Evolutionary conservation across 495 filamentous ascomycete species (phyloP).

Genomic region (Penicillium crystallinum): DNA sequence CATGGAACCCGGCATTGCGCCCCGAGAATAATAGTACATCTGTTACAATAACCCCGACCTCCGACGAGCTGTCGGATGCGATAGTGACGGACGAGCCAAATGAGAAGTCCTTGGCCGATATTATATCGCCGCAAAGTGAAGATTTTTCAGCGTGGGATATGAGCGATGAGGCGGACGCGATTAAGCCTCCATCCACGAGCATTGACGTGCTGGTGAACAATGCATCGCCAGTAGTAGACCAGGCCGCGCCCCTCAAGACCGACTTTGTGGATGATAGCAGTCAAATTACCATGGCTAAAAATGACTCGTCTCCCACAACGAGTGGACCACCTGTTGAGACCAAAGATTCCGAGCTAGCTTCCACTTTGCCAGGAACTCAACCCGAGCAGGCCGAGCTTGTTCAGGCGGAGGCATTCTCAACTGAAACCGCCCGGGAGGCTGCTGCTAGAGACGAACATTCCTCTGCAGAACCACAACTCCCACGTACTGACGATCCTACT

Average conservation of each 20-base stretch:
- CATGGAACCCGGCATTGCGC: conserved; percentile 42
- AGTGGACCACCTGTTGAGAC: not conserved
- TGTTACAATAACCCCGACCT: conserved; percentile 5
- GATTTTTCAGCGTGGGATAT: conserved; percentile 20
- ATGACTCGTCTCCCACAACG: not conserved
- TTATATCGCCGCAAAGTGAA: conserved; percentile 16
- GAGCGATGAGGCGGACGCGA: conserved; percentile 5
- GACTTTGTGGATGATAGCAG: not conserved
- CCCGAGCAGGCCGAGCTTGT: not conserved
- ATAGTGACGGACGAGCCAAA: conserved; percentile 12
- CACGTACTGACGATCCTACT: not conserved
- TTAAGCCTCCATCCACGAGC: conserved; percentile 4
- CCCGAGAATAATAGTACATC: conserved; percentile 20
- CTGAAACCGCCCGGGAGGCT: not conserved
- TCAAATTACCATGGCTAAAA: not conserved
- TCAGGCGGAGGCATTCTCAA: not conserved
- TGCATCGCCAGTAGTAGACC: conserved; percentile 1
- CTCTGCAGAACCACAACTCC: not conserved
- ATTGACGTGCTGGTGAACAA: not conserved
- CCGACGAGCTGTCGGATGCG: conserved; percentile 7
- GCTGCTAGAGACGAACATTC: not conserved
- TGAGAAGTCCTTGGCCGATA: conserved; percentile 2
- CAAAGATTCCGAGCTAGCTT: not conserved
- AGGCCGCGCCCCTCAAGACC: not conserved
- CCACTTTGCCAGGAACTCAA: not conserved